Evolutionary conservation across 371 early-diverging fungal genomes (phyloP), one percentile per base, ranked within the genome.

Genomic region (Rhizopus microsporus): DNA sequence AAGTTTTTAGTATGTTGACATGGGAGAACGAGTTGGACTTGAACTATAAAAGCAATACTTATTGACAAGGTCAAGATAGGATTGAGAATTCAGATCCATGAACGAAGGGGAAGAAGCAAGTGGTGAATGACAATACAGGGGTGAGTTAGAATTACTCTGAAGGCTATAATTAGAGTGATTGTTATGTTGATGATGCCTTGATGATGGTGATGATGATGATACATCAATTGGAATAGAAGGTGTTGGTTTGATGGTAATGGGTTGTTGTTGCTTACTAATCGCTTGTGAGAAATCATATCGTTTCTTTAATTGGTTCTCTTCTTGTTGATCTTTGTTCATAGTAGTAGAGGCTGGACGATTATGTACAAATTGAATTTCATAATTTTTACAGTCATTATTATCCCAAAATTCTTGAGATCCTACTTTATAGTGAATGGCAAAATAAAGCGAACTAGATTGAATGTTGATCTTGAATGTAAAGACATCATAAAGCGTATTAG

Each of bases 41-140:
- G 67, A 77, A 4, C 72, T 63, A 60, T 80, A 80, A 52, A 80
- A 80, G 63, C 81, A 80, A 51, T 80, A 80, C 53, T 76, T 78
- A 56, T 75, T 76, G 6, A 80, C 78, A 23, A 80, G 47, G 37
- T 80, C 78, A 55, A 64, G 59, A 52, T 80, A 80, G 35, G 62
- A 67, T 12, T 57, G 59, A 32, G 67, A 67, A 44, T 67, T 59
- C 7, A 67, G 37, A 32, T 67, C 67, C 57, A 57, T 54, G 32
- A 60, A 48, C 3, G 58, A 56, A 33, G 67, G 62, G 9, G 59
- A 58, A 30, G 62, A 57, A 10, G 64, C 45, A 7, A 62, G 31
- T 7, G 65, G 65, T 13, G 65, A 65, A 60, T 65, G 56, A 37
- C 65, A 63, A 40, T 59, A 23, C 23, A 23, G 23, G 23, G 23